Evolutionary conservation across 2,329 filamentous ascomycete species (phyloP).

Genomic region (Thelonectria rubi): DNA sequence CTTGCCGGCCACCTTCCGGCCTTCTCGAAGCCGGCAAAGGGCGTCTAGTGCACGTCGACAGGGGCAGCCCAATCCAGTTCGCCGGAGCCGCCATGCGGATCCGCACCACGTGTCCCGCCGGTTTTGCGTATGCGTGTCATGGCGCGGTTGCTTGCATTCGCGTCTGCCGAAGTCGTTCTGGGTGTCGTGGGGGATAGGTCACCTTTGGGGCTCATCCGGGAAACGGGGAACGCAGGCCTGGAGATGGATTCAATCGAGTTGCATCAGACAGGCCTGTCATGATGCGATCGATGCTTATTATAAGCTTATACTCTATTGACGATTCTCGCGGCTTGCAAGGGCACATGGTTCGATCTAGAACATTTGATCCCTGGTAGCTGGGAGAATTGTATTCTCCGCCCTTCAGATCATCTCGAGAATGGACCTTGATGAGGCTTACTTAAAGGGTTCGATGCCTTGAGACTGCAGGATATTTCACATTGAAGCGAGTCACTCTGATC

Average conservation of each 20-base stretch:
- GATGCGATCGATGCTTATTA: constrained; percentile 15
- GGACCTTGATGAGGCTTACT: neutral
- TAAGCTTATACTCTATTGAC: constrained; percentile 10
- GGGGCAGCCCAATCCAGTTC: neutral
- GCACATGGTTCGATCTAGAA: neutral
- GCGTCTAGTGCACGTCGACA: neutral
- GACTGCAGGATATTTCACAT: too few species aligned
- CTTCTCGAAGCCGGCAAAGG: constrained; percentile 17
- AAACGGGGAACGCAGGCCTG: neutral
- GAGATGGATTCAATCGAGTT: neutral
- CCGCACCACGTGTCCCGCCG: constrained; percentile 7
- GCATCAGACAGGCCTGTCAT: constrained; percentile 3
- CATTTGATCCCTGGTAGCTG: neutral
- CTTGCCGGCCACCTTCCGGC: constrained; percentile 13
- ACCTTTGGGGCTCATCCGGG: neutral
- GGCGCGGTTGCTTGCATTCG: too few species aligned
- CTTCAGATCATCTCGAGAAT: too few species aligned
- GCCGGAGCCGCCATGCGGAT: constrained; percentile 21
- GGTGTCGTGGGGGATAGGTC: neutral
- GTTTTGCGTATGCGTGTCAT: neutral
- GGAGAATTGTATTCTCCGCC: neutral
- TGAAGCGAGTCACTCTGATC: too few species aligned
- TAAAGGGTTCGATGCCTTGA: neutral
- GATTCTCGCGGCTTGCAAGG: neutral
- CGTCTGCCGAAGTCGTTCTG: too few species aligned